phyloP scores from a whole-genome alignment of 768 basidiomycete genomes.

The Tylopilus cervinicoccineus region DNA sequence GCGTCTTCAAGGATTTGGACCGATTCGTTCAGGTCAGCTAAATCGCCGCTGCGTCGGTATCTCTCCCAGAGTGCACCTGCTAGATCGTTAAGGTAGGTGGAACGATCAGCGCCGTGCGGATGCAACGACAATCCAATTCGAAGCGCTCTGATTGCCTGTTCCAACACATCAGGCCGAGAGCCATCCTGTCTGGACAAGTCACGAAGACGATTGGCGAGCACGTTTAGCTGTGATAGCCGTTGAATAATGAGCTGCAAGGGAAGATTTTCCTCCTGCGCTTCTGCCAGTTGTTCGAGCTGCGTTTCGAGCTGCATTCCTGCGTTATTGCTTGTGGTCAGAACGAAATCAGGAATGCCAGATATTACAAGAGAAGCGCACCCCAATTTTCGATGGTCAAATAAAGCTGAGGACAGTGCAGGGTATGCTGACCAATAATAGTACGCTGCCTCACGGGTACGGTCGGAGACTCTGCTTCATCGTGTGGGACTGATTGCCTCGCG shows the following conservation, averaged over 20 bases:
- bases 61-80: conserved; percentile 4
- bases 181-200: background rate
- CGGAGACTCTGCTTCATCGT: too few species aligned
- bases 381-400: too few species aligned
- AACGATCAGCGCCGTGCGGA: background rate
- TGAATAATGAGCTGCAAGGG: background rate
- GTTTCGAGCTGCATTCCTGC: too few species aligned
- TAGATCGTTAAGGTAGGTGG: conserved; percentile 1
- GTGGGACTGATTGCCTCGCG: too few species aligned
- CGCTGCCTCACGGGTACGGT: too few species aligned
- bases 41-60: background rate
- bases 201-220: background rate
- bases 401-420: too few species aligned
- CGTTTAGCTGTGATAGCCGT: background rate
- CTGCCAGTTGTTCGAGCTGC: background rate
- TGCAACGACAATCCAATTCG: conserved; percentile 1
- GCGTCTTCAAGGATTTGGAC: conserved; percentile 1
- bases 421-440: too few species aligned
- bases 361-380: too few species aligned
- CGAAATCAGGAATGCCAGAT: too few species aligned
- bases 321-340: too few species aligned
- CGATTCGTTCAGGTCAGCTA: conserved; percentile 7
- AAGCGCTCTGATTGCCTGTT: background rate
- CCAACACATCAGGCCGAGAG: background rate
- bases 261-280: background rate